Evolutionary conservation across 352 stramenopile genomes (phyloP).

Genomic region (Phytophthora vignae): DNA sequence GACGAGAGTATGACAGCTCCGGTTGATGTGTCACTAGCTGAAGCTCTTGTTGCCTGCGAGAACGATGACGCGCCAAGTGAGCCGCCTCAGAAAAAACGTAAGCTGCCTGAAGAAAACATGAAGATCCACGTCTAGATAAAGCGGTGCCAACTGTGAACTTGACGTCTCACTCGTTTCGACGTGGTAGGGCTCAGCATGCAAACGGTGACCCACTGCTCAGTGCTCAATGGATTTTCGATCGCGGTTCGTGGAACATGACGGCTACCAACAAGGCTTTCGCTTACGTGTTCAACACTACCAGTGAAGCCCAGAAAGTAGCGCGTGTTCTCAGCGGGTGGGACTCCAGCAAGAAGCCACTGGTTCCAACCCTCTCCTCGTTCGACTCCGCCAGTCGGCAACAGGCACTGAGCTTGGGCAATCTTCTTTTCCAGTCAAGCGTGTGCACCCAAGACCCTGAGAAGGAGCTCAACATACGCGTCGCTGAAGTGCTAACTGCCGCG

Average conservation of each 20-base stretch:
- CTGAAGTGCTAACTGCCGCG: too few relatives aligned
- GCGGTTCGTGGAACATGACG: conserved; percentile 7
- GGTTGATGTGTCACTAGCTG: neutral
- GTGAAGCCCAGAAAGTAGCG: conserved; percentile 12
- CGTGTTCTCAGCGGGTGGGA: too few relatives aligned
- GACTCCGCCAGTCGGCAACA: too few relatives aligned
- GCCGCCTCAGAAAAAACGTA: too few relatives aligned
- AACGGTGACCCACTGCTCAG: neutral
- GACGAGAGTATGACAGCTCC: neutral
- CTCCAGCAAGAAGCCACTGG: too few relatives aligned
- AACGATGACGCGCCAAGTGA: neutral
- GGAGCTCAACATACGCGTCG: too few relatives aligned
- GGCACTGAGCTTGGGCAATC: too few relatives aligned
- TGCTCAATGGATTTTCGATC: conserved; percentile 16
- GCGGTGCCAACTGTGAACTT: neutral
- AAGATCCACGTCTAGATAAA: conserved; percentile 3
- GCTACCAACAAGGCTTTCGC: conserved; percentile 15
- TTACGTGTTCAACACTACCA: conserved; percentile 18
- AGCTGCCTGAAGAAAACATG: neutral
- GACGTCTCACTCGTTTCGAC: conserved; percentile 8
- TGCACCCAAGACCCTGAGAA: too few relatives aligned
- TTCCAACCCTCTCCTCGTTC: too few relatives aligned
- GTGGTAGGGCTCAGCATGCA: neutral
- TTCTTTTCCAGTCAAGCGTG: too few relatives aligned
- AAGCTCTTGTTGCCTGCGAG: neutral